Percentiles rank a stretch among this genome's conserved stretches.
Conservation (phyloP, 208 protist genomes). For the Trypanosoma caninum region DNA sequence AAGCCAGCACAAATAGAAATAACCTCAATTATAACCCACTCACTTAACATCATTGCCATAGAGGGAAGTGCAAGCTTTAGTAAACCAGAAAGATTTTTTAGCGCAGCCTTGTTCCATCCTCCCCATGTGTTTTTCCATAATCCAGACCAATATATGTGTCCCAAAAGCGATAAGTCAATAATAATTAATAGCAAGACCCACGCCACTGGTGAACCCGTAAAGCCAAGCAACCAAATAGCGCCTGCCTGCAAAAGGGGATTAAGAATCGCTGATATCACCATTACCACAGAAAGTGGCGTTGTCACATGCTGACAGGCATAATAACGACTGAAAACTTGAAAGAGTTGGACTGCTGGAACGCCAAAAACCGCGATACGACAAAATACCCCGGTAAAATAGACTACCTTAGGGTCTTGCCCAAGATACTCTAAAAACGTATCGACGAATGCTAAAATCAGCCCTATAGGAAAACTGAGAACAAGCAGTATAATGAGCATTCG, state of each 20-base stretch:
- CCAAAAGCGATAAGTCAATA: conserved; percentile 41
- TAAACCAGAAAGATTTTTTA: conserved; percentile 47
- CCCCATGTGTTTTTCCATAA: conserved; percentile 70
- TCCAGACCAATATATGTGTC: conserved; percentile 49
- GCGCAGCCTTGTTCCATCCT: conserved; percentile 52
- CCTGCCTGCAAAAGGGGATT: conserved; percentile 65
- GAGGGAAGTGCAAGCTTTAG: conserved; percentile 69
- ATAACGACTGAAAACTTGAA: conserved; percentile 75
- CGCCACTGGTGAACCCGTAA: conserved; percentile 65
- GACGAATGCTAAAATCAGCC: conserved; percentile 59
- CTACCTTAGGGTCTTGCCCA: conserved; percentile 39
- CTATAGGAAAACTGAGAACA: conserved; percentile 60
- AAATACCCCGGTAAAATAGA: conserved; percentile 71
- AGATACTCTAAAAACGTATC: conserved; percentile 42
- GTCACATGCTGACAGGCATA: conserved; percentile 81
- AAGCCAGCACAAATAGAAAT: conserved; percentile 67
- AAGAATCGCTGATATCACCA: conserved; percentile 44
- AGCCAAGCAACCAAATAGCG: conserved; percentile 71
- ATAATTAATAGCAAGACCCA: conserved; percentile 69
- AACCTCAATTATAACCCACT: conserved; percentile 83
- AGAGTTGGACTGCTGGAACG: conserved; percentile 47
- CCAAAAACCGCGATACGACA: conserved; percentile 69
- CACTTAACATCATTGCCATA: conserved; percentile 82
- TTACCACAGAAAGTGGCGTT: conserved; percentile 64
- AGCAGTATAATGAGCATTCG: conserved; percentile 78